Percentiles rank a stretch among this genome's conserved stretches.
Evolutionary conservation across 2,329 filamentous ascomycete species (phyloP).

Genomic region (Magnaporthiopsis poae): DNA sequence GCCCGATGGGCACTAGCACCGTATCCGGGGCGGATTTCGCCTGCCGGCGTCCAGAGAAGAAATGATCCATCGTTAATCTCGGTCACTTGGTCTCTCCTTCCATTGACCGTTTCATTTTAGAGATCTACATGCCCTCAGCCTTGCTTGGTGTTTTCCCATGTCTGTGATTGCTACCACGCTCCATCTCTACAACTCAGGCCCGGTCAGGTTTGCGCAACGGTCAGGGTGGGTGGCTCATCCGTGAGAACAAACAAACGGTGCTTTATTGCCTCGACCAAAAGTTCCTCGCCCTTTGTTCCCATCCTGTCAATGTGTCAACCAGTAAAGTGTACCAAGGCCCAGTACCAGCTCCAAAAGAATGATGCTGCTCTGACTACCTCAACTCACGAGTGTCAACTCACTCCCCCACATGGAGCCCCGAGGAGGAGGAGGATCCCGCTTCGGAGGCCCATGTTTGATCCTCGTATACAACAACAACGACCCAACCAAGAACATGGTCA

Average conservation of each 20-base stretch:
- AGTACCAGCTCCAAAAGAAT: too few relatives aligned
- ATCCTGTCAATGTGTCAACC: too few relatives aligned
- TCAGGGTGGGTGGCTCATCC: too few relatives aligned
- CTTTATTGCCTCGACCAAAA: too few relatives aligned
- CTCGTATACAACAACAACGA: background rate
- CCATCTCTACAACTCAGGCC: too few relatives aligned
- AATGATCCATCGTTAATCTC: conserved; percentile 51
- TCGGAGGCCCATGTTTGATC: background rate
- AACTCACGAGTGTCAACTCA: background rate
- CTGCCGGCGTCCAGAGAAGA: conserved; percentile 34
- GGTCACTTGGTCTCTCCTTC: conserved; percentile 37
- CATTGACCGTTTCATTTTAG: conserved; percentile 47
- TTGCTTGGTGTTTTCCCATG: background rate
- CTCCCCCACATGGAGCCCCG: background rate
- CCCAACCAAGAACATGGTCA: background rate
- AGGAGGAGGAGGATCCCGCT: background rate
- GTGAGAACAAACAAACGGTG: too few relatives aligned
- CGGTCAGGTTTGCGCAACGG: too few relatives aligned
- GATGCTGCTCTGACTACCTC: too few relatives aligned
- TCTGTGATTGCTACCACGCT: too few relatives aligned
- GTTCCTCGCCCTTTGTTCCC: too few relatives aligned
- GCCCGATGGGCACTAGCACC: background rate
- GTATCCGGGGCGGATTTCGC: conserved; percentile 17
- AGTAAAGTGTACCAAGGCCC: too few relatives aligned
- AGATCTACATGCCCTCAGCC: conserved; percentile 38